These are phyloP conservation scores for Melanopsichium pennsylvanicum DNA, from an alignment of 1,284 basidiomycete species.

Conservation along the genomic window DNA sequence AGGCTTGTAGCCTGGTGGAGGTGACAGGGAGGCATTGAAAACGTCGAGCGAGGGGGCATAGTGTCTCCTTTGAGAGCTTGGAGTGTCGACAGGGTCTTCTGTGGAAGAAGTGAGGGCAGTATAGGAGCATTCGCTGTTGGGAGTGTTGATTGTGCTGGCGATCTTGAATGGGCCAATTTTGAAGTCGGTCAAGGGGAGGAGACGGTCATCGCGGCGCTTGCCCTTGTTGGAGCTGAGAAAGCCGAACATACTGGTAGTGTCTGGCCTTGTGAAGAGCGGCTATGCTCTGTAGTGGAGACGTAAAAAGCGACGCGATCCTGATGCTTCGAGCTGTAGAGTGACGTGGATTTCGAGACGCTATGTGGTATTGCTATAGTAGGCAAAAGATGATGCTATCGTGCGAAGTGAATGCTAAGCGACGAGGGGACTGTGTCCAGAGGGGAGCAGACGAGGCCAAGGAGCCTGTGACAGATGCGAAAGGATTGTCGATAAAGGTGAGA, in stretches of 20 bases:
- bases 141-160: constrained; percentile 29
- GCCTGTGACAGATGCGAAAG: no score
- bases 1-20: constrained; percentile 37
- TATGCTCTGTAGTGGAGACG: no score
- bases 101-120: constrained; percentile 29
- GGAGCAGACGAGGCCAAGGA: no score
- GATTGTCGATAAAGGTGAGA: no score
- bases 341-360: no score
- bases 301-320: no score
- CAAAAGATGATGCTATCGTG: no score
- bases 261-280: no score
- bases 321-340: no score
- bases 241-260: constrained; percentile 18
- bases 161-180: constrained; percentile 29
- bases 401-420: no score
- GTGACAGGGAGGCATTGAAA: constrained; percentile 9
- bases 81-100: constrained; percentile 19
- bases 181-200: constrained; percentile 24
- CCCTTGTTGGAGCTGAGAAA: constrained; percentile 15
- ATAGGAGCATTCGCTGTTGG: constrained; percentile 30
- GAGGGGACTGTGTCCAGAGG: no score
- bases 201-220: constrained; percentile 17
- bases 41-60: constrained; percentile 14
- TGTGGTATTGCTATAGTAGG: no score
- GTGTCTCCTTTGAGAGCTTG: constrained; percentile 8